Conservation (phyloP, 805 yeast genomes). For the Grigorovia yakushimaensis region DNA sequence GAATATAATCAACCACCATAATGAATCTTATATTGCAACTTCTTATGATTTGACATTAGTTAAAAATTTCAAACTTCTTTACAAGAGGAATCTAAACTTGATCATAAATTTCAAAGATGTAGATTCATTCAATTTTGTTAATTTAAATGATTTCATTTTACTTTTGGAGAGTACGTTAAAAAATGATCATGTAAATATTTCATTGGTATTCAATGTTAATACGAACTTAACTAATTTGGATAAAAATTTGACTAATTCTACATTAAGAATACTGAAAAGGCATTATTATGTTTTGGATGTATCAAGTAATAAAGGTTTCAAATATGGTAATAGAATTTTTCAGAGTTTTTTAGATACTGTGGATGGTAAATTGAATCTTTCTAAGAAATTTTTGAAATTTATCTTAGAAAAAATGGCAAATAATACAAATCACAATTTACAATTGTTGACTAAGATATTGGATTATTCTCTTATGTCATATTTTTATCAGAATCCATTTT, state of each 20-base stretch:
- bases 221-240: constrained; percentile 27
- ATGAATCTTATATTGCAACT: constrained; percentile 10
- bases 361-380: constrained; percentile 27
- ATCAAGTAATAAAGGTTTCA: constrained; percentile 26
- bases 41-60: constrained; percentile 27
- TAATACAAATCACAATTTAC: constrained; percentile 25
- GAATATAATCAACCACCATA: neutral
- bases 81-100: constrained; percentile 20
- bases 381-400: constrained; percentile 23
- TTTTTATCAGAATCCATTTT: constrained; percentile 28
- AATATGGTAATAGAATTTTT: constrained; percentile 26
- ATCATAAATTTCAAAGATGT: constrained; percentile 28
- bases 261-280: constrained; percentile 23
- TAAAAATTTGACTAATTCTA: constrained; percentile 25
- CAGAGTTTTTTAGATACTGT: constrained; percentile 27
- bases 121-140: constrained; percentile 23
- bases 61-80: constrained; percentile 21
- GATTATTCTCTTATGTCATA: constrained; percentile 29
- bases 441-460: constrained; percentile 23
- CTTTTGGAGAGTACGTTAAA: constrained; percentile 22
- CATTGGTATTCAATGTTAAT: constrained; percentile 25
- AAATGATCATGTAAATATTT: constrained; percentile 19
- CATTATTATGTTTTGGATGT: constrained; percentile 22
- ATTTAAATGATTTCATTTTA: constrained; percentile 21
- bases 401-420: constrained; percentile 26